These are phyloP conservation scores for Sicyos baderoa DNA, from an alignment of 306 rosid species.

Conservation along the genomic window DNA sequence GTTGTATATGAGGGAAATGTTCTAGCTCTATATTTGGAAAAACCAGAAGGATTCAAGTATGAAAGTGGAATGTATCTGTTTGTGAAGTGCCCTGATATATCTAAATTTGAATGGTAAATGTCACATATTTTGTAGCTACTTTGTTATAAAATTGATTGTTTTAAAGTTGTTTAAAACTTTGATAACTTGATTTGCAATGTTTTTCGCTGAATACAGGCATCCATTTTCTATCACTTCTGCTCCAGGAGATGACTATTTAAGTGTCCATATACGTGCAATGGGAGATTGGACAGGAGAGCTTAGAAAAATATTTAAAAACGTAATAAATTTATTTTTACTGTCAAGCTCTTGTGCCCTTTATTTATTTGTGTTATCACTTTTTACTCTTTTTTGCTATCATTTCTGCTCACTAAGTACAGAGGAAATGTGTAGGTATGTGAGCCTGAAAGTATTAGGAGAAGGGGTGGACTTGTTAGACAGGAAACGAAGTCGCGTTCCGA, in stretches of 20 bases:
- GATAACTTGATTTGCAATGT: background rate
- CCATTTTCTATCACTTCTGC: slow-evolving; percentile 77
- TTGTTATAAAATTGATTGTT: background rate
- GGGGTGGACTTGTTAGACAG: slow-evolving; percentile 38
- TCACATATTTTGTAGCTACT: background rate
- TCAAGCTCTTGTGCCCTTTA: background rate
- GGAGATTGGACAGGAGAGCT: slow-evolving; percentile 69
- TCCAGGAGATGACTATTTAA: slow-evolving; percentile 61
- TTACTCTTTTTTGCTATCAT: background rate
- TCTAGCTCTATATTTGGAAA: slow-evolving; percentile 52
- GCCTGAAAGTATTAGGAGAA: slow-evolving; percentile 29
- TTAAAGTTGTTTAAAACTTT: background rate
- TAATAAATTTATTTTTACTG: slow-evolving; percentile 10
- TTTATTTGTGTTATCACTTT: background rate
- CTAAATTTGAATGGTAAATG: slow-evolving; percentile 56
- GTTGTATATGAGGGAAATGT: slow-evolving; percentile 48
- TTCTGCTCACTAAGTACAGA: background rate
- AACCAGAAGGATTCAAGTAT: slow-evolving; percentile 53
- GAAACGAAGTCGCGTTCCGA: slow-evolving; percentile 38
- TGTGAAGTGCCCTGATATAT: slow-evolving; percentile 55
- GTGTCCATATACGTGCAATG: slow-evolving; percentile 48
- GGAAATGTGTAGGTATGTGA: slow-evolving; percentile 49
- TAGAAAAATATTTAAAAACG: slow-evolving; percentile 38
- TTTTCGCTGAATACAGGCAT: slow-evolving; percentile 38
- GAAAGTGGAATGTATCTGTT: slow-evolving; percentile 60